phyloP scores from a whole-genome alignment of 2,329 filamentous ascomycete species.

The Nannizziopsis arthrosporioides region DNA sequence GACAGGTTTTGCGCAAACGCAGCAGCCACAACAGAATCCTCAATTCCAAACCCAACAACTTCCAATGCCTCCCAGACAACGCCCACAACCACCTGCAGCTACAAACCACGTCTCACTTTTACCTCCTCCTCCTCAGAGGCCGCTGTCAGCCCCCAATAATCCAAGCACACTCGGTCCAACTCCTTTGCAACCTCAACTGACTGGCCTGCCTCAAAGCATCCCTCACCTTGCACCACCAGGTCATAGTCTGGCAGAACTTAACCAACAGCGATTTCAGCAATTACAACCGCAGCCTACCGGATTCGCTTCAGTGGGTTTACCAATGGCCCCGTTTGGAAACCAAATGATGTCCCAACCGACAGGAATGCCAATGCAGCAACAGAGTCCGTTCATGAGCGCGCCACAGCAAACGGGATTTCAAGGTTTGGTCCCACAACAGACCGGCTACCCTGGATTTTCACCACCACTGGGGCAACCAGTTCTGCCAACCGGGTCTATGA shows the following conservation, averaged over 20 bases:
- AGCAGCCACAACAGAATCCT: constrained; percentile 18
- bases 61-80: constrained; percentile 45
- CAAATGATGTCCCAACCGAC: constrained; percentile 23
- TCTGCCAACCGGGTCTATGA: constrained; percentile 39
- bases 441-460: constrained; percentile 39
- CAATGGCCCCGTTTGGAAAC: constrained; percentile 24
- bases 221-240: constrained; percentile 57
- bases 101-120: constrained; percentile 53
- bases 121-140: constrained; percentile 65
- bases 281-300: constrained; percentile 54
- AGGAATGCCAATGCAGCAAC: constrained; percentile 33
- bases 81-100: constrained; percentile 58
- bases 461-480: constrained; percentile 40
- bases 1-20: constrained; percentile 27
- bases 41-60: constrained; percentile 20
- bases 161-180: constrained; percentile 61
- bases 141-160: constrained; percentile 78
- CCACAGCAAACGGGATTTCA: constrained; percentile 38
- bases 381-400: constrained; percentile 29
- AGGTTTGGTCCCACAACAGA: constrained; percentile 41
- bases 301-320: constrained; percentile 31
- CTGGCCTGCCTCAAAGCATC: constrained; percentile 51
- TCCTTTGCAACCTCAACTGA: constrained; percentile 72
- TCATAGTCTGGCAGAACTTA: constrained; percentile 64
- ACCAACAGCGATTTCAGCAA: constrained; percentile 44